Conservation (phyloP, 2,329 filamentous ascomycete genomes). For the Phyllosticta capitalensis region DNA sequence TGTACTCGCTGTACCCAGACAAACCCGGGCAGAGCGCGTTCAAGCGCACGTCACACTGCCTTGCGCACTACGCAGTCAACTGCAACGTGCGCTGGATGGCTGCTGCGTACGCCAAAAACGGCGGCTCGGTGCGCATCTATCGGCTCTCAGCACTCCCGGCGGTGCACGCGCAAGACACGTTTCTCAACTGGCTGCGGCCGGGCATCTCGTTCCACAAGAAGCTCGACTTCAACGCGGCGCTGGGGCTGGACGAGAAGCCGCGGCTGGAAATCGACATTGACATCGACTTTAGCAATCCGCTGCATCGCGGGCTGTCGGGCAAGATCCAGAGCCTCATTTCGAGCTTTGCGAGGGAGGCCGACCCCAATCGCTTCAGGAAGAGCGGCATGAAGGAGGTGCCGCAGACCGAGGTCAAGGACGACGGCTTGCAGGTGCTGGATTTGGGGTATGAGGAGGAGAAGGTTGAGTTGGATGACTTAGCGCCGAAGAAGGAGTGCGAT, state of each 20-base stretch:
- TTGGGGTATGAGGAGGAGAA: not conserved
- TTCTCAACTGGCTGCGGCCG: not conserved
- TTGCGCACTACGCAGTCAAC: not conserved
- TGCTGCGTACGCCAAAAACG: not conserved
- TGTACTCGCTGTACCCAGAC: not conserved
- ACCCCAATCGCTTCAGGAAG: not conserved
- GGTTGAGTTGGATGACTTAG: not conserved
- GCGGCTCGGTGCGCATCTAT: not conserved
- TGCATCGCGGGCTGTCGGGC: not conserved
- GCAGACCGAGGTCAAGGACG: not conserved
- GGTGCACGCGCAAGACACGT: not conserved
- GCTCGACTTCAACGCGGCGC: not conserved
- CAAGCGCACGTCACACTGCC: not conserved
- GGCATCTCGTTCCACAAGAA: not conserved
- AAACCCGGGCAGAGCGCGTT: not conserved
- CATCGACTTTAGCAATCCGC: not conserved
- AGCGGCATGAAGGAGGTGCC: not conserved
- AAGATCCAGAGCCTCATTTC: not conserved
- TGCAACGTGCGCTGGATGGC: not conserved
- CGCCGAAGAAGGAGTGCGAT: not conserved
- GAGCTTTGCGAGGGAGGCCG: not conserved
- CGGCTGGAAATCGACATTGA: not conserved
- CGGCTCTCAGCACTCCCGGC: not conserved
- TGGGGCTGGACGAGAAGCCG: not conserved
- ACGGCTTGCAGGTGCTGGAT: not conserved